Conservation (phyloP, 2,329 filamentous ascomycete genomes). For the Pseudocercospora crystallina region DNA sequence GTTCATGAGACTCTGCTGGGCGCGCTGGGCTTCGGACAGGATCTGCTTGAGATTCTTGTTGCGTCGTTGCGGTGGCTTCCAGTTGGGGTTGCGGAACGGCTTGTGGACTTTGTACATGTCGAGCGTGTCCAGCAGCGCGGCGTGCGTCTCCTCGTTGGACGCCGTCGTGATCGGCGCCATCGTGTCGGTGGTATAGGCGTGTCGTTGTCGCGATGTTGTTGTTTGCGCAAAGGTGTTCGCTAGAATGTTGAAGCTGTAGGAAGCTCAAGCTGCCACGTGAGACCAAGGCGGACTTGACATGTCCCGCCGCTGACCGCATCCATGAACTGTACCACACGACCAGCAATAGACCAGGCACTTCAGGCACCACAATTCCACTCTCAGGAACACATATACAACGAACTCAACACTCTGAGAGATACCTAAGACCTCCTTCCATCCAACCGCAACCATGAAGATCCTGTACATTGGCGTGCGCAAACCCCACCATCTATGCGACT, state of each 20-base stretch:
- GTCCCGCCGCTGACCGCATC: conserved; percentile 9
- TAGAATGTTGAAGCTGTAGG: not conserved
- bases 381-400: too few relatives aligned
- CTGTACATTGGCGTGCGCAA: conserved; percentile 76
- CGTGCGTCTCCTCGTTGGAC: conserved; percentile 76
- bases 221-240: too few relatives aligned
- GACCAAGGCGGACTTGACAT: not conserved
- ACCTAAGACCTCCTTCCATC: not conserved
- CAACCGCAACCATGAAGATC: conserved; percentile 69
- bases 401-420: not conserved
- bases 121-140: conserved; percentile 82
- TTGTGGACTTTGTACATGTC: conserved; percentile 86
- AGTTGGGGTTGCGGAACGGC: conserved; percentile 84
- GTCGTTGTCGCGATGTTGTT: not conserved
- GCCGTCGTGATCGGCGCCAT: conserved; percentile 65
- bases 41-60: conserved; percentile 99
- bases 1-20: conserved; percentile 83
- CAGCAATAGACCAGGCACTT: conserved; percentile 3
- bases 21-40: conserved; percentile 80
- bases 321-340: conserved; percentile 1
- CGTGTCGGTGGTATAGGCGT: not conserved
- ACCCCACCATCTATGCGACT: not conserved
- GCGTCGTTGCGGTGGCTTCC: conserved; percentile 90
- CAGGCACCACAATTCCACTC: not conserved
- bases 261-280: conserved; percentile 4